Evolutionary conservation across 495 filamentous ascomycete genomes (phyloP).

Genomic region (Aspergillus haitiensis): DNA sequence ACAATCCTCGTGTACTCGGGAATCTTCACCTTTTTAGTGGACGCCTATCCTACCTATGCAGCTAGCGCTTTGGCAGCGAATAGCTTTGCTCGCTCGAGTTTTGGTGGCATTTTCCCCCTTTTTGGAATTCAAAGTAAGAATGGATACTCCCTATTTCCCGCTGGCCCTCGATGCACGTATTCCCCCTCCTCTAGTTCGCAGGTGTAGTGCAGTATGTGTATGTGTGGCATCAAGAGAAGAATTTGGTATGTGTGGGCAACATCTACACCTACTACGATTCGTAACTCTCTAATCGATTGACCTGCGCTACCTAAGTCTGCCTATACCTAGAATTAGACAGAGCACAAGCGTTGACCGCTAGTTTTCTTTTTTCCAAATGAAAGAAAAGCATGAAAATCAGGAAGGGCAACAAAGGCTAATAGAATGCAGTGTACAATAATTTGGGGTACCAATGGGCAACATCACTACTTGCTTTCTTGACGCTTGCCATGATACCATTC

Average conservation of each 20-base stretch:
- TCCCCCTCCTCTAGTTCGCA: background rate
- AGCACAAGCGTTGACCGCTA: constrained; percentile 21
- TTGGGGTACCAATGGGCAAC: constrained; percentile 75
- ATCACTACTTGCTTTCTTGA: constrained; percentile 66
- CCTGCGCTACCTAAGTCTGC: constrained; percentile 13
- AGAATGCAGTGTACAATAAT: constrained; percentile 58
- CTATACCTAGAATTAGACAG: constrained; percentile 5
- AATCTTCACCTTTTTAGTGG: constrained; percentile 92
- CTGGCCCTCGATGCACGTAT: background rate
- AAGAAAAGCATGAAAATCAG: no score
- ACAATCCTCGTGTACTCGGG: constrained; percentile 78
- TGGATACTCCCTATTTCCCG: constrained; percentile 7
- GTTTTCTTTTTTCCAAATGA: constrained; percentile 18
- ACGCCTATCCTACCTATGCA: constrained; percentile 88
- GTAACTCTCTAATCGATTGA: constrained; percentile 10
- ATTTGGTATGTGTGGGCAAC: background rate
- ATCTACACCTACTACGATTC: constrained; percentile 1
- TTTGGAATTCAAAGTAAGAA: constrained; percentile 68
- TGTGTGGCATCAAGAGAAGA: background rate
- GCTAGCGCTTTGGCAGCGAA: constrained; percentile 89
- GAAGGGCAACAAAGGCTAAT: no score
- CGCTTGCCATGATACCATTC: constrained; percentile 66
- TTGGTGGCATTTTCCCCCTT: constrained; percentile 76
- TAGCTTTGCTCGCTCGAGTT: constrained; percentile 75
- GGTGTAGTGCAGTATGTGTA: constrained; percentile 12